phyloP scores from a whole-genome alignment of 257 asterid genomes.

The Solanum tarapatanum region DNA sequence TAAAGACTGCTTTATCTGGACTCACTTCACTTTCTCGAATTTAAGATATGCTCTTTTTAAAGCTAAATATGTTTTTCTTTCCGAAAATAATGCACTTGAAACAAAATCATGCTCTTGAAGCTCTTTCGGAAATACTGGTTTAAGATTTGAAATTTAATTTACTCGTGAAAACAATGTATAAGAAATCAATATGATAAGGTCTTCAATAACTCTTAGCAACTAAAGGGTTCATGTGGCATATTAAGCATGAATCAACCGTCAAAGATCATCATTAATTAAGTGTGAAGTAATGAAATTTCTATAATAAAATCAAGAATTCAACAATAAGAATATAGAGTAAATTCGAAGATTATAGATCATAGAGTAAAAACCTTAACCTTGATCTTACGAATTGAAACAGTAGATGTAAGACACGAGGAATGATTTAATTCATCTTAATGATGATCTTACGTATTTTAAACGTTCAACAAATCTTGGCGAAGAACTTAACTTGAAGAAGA shows the following conservation, averaged over 20 bases:
- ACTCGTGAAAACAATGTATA: neutral
- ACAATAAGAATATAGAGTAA: neutral
- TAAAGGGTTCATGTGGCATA: neutral
- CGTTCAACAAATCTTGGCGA: too few relatives aligned
- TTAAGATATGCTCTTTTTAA: neutral
- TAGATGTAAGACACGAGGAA: neutral
- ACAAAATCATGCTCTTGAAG: neutral
- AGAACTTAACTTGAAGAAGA: too few relatives aligned
- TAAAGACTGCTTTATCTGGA: neutral
- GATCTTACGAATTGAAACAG: neutral
- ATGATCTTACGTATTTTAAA: neutral
- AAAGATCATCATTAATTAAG: neutral
- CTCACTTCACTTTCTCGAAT: neutral
- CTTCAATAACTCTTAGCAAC: neutral
- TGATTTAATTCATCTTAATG: rapidly evolving
- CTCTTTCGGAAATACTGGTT: rapidly evolving
- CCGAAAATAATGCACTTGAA: neutral
- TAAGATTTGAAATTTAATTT: too few relatives aligned
- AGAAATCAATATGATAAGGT: neutral
- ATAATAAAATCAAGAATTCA: neutral
- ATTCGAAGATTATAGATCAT: too few relatives aligned
- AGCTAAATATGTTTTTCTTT: neutral
- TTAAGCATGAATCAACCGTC: neutral
- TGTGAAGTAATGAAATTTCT: neutral
- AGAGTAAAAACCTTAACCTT: neutral